Percentiles rank a stretch among this genome's conserved stretches.
phyloP scores from a whole-genome alignment of 1,284 basidiomycete genomes.

The Ganoderma meredithae region DNA sequence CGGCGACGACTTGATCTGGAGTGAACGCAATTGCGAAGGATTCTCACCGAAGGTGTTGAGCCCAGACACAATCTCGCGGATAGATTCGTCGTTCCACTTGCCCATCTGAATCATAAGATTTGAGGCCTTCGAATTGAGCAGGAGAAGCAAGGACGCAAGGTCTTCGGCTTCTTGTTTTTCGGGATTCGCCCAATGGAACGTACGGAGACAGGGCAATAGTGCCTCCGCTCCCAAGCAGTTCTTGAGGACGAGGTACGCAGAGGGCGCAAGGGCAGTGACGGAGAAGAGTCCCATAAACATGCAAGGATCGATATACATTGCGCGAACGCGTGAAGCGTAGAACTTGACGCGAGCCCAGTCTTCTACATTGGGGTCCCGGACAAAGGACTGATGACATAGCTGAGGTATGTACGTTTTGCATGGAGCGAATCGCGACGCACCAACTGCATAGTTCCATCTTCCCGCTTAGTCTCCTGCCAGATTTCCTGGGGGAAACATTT shows the following conservation, averaged over 20 bases:
- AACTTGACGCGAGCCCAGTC: constrained; percentile 28
- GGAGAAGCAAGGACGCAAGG: constrained; percentile 18
- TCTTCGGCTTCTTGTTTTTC: constrained; percentile 3
- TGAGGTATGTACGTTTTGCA: not conserved
- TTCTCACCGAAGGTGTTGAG: constrained; percentile 15
- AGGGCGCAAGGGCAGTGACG: not conserved
- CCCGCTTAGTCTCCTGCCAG: constrained; percentile 22
- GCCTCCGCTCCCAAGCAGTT: constrained; percentile 7
- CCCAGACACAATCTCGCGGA: constrained; percentile 17
- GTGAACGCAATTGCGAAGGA: constrained; percentile 19
- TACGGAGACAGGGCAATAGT: constrained; percentile 28
- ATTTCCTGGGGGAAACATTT: constrained; percentile 28
- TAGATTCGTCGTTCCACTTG: constrained; percentile 7
- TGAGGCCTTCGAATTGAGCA: constrained; percentile 25
- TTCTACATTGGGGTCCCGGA: constrained; percentile 13
- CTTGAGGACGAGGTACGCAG: constrained; percentile 14
- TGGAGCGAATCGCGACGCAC: constrained; percentile 10
- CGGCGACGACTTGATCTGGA: constrained; percentile 13
- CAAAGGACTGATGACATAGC: constrained; percentile 12
- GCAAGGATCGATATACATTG: constrained; percentile 1
- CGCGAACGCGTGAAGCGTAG: constrained; percentile 27
- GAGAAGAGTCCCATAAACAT: constrained; percentile 4
- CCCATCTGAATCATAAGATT: constrained; percentile 15
- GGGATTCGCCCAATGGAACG: constrained; percentile 24
- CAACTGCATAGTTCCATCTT: constrained; percentile 11